Percentiles rank a stretch among this genome's conserved stretches.
Conservation (phyloP, 805 yeast genomes). For the Candida anglica region DNA sequence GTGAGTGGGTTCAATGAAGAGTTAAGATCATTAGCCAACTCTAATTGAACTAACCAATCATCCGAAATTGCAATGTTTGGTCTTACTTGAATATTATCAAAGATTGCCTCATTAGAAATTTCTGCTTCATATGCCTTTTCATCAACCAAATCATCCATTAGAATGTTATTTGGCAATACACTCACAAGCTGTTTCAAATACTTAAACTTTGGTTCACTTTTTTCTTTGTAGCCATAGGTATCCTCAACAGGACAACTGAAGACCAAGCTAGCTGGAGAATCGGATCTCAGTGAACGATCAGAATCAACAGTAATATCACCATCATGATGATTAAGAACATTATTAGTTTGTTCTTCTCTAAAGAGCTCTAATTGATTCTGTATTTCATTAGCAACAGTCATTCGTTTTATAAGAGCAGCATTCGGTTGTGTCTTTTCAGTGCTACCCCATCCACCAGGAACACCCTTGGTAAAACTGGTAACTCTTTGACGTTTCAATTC, state of each 20-base stretch:
- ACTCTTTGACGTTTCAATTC: constrained; percentile 34
- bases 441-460: constrained; percentile 37
- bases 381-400: constrained; percentile 28
- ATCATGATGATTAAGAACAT: constrained; percentile 21
- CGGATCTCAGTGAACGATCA: constrained; percentile 10
- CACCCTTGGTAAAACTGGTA: constrained; percentile 20
- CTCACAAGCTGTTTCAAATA: constrained; percentile 32
- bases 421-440: constrained; percentile 9
- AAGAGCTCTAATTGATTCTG: constrained; percentile 16
- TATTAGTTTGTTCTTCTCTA: constrained; percentile 16
- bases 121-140: constrained; percentile 74
- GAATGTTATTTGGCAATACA: constrained; percentile 24
- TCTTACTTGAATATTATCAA: constrained; percentile 33
- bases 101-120: constrained; percentile 32
- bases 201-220: constrained; percentile 18
- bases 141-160: constrained; percentile 40
- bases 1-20: constrained; percentile 36
- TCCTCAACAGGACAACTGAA: constrained; percentile 9
- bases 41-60: constrained; percentile 65
- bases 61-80: constrained; percentile 48
- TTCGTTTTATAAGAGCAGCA: constrained; percentile 25
- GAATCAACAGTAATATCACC: constrained; percentile 30
- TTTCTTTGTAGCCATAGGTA: constrained; percentile 7
- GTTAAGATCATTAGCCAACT: constrained; percentile 43
- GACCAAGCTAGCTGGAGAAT: constrained; percentile 9